phyloP scores from a whole-genome alignment of 768 basidiomycete species.

The Auricularia auricula-judae region DNA sequence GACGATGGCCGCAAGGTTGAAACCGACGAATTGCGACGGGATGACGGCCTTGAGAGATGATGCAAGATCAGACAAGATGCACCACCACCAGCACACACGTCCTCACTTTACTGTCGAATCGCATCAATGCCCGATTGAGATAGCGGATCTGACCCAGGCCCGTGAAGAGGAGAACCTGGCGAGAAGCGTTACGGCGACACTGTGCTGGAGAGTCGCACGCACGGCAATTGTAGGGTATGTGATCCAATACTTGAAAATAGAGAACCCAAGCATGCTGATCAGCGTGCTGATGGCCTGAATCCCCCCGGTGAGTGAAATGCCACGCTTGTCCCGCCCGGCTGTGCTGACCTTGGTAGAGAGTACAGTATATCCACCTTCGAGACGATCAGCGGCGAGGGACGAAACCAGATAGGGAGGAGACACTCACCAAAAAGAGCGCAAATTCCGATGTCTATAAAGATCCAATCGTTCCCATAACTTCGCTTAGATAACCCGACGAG shows the following conservation, averaged over 20 bases:
- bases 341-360: slow-evolving; percentile 60
- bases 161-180: slow-evolving; percentile 56
- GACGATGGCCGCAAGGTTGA: slow-evolving; percentile 85
- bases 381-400: background rate
- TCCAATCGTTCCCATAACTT: slow-evolving; percentile 47
- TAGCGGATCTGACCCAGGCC: slow-evolving; percentile 80
- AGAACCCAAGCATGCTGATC: slow-evolving; percentile 64
- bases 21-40: slow-evolving; percentile 89
- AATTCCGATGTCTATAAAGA: slow-evolving; percentile 78
- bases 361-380: slow-evolving; percentile 83
- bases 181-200: slow-evolving; percentile 6
- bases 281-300: slow-evolving; percentile 63
- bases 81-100: background rate
- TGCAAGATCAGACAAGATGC: background rate
- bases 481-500: slow-evolving; percentile 61
- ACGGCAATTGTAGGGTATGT: slow-evolving; percentile 73
- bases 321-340: too few species aligned
- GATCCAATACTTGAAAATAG: slow-evolving; percentile 69
- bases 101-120: slow-evolving; percentile 81
- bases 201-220: slow-evolving; percentile 14
- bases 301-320: too few species aligned
- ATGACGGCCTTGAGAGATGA: slow-evolving; percentile 57
- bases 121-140: slow-evolving; percentile 78
- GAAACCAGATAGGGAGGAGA: background rate
- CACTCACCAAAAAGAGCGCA: slow-evolving; percentile 72